A percentile compares a stretch with the other conserved stretches of the same genome.
Conservation (phyloP, 2,329 filamentous ascomycete genomes). For the Hypomyces rosellus region DNA sequence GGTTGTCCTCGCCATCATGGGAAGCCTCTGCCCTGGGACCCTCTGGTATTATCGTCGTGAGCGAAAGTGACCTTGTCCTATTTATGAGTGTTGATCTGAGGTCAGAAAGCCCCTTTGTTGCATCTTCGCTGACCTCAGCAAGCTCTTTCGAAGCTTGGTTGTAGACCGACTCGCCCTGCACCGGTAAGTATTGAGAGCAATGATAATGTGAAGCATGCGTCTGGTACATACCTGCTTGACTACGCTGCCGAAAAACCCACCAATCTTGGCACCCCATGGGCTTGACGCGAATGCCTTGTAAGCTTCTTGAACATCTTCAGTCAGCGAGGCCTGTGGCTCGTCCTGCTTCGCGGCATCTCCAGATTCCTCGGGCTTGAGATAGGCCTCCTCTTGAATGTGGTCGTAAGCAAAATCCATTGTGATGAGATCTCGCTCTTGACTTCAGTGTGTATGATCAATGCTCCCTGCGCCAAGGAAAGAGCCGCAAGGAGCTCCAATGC, state of each 20-base stretch:
- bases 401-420: conserved; percentile 96
- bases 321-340: conserved; percentile 54
- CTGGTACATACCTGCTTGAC: conserved; percentile 67
- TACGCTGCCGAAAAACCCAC: conserved; percentile 85
- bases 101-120: conserved; percentile 70
- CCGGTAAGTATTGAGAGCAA: conserved; percentile 6
- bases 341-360: conserved; percentile 36
- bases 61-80: conserved; percentile 67
- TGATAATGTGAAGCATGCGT: too few relatives aligned
- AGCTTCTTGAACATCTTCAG: conserved; percentile 86
- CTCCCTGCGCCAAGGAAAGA: conserved; percentile 1
- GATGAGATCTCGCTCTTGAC: not conserved
- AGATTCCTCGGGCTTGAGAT: conserved; percentile 49
- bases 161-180: conserved; percentile 71
- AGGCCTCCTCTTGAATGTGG: conserved; percentile 81
- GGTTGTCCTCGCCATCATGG: conserved; percentile 29
- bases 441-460: not conserved
- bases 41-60: conserved; percentile 39
- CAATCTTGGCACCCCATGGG: conserved; percentile 83
- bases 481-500: not conserved
- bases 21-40: conserved; percentile 22
- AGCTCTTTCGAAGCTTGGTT: conserved; percentile 84
- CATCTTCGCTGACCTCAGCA: conserved; percentile 70
- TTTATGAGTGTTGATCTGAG: conserved; percentile 62
- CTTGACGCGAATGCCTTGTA: conserved; percentile 90